A percentile compares a stretch with the other conserved stretches of the same genome.
These are phyloP conservation scores for Tremella mesenterica DNA, from an alignment of 768 basidiomycete species.

Conservation along the genomic window DNA sequence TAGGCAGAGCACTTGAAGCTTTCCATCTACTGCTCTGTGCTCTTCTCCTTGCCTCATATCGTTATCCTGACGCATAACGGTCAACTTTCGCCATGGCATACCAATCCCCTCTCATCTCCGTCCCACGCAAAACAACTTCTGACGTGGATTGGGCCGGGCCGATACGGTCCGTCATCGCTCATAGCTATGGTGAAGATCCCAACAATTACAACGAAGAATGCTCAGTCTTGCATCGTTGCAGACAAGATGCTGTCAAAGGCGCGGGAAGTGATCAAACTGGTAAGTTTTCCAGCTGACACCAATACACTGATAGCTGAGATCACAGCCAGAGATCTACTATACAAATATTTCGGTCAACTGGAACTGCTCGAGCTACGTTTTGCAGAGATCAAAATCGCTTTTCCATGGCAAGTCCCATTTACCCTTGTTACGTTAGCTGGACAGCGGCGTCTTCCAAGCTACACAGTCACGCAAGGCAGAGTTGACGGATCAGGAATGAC, in stretches of 20 bases:
- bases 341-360: constrained; percentile 99
- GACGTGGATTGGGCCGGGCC: constrained; percentile 94
- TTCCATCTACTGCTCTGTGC: neutral
- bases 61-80: neutral
- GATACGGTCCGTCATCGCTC: constrained; percentile 72
- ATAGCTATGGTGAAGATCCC: constrained; percentile 87
- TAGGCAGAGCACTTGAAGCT: neutral
- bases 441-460: neutral
- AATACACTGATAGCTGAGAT: neutral
- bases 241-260: constrained; percentile 92
- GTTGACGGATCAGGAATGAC: constrained; percentile 54
- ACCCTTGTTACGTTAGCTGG: neutral
- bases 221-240: constrained; percentile 72
- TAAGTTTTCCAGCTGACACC: constrained; percentile 43
- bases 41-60: neutral
- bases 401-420: constrained; percentile 56
- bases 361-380: constrained; percentile 95
- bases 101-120: constrained; percentile 67
- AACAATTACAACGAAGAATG: constrained; percentile 80
- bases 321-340: constrained; percentile 78
- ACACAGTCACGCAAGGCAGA: neutral
- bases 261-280: constrained; percentile 95
- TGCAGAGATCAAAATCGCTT: constrained; percentile 89
- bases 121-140: constrained; percentile 87
- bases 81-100: constrained; percentile 17